These are phyloP conservation scores for Kuraishia ogatae DNA, from an alignment of 805 yeast genomes.

Conservation along the genomic window DNA sequence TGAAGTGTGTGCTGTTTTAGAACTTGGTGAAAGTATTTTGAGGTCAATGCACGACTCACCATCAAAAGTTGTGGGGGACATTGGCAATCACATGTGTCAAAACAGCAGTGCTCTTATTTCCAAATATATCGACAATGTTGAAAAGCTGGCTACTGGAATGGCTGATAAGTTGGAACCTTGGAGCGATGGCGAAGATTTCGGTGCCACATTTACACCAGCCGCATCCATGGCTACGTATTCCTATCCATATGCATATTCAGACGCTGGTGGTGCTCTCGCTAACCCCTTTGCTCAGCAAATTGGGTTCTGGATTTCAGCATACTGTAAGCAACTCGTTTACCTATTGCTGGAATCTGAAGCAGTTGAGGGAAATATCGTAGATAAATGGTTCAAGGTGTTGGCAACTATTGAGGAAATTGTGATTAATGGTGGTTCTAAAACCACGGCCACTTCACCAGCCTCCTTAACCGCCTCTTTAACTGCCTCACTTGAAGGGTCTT, in stretches of 20 bases:
- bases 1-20: constrained; percentile 3
- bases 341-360: background rate
- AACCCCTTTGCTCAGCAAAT: background rate
- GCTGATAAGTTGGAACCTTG: background rate
- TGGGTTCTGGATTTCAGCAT: background rate
- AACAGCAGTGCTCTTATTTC: constrained; percentile 20
- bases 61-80: constrained; percentile 23
- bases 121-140: constrained; percentile 15
- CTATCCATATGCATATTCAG: background rate
- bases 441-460: too few species aligned
- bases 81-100: constrained; percentile 27
- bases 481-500: background rate
- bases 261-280: background rate
- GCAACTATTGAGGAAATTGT: background rate
- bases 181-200: background rate
- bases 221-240: too few species aligned
- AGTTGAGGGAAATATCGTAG: background rate
- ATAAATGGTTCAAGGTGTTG: background rate
- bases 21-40: background rate
- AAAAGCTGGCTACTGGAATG: constrained; percentile 5
- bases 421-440: background rate
- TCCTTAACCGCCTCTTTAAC: too few species aligned
- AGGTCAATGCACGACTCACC: constrained; percentile 1
- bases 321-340: background rate
- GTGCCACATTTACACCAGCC: background rate